phyloP scores from a whole-genome alignment of 345 rosid species.

The Limnanthes douglasii region DNA sequence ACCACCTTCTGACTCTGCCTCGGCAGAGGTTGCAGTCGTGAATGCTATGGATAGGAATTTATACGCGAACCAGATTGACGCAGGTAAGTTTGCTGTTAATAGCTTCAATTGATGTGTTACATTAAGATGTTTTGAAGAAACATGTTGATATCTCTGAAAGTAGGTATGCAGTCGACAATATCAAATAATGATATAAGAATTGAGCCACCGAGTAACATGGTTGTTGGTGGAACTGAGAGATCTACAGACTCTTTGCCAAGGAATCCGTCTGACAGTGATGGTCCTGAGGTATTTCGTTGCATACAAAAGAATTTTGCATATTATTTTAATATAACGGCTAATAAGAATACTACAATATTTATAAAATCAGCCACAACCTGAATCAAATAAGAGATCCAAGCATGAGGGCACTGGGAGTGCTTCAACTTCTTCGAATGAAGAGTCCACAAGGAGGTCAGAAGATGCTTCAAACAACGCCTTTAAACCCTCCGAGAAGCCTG shows the following conservation, averaged over 20 bases:
- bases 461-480: slow-evolving; percentile 16
- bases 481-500: slow-evolving; percentile 23
- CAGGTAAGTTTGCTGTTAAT: no score
- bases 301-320: no score
- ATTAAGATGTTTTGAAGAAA: no score
- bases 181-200: slow-evolving; percentile 9
- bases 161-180: no score
- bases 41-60: no score
- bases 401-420: slow-evolving; percentile 14
- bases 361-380: slow-evolving; percentile 18
- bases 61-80: no score
- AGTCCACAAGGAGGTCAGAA: slow-evolving; percentile 19
- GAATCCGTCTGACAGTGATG: slow-evolving; percentile 15
- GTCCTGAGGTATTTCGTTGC: slow-evolving; percentile 35
- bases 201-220: slow-evolving; percentile 17
- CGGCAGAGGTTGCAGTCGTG: no score
- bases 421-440: slow-evolving; percentile 15
- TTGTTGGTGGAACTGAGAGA: slow-evolving; percentile 19
- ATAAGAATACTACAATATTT: slow-evolving; percentile 4
- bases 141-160: no score
- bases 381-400: slow-evolving; percentile 10
- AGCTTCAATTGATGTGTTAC: no score
- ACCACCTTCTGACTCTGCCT: slow-evolving; percentile 18
- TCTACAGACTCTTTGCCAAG: slow-evolving; percentile 12
- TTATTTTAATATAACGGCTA: no score